Base-by-base conservation (phyloP, 1,284 basidiomycete species). In the Coriolopsis trogii region DNA sequence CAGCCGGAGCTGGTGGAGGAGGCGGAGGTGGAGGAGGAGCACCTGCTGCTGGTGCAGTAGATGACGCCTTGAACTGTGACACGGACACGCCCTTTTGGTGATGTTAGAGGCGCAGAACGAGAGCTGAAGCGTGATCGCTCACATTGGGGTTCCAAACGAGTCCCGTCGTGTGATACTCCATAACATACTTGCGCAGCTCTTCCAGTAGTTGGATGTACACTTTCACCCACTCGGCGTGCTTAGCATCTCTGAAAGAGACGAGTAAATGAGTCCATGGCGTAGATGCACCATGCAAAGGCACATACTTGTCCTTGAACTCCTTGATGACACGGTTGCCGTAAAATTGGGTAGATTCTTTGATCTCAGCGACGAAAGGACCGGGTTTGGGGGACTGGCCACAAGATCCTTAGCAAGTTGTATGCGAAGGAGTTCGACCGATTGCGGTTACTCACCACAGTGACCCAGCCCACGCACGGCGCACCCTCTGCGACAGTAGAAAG, bases 291-390 rank as follows among this genome's bases (percentile, higher is more conserved):
- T 8, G n/a, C 4, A 3, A 18, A 21, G 2, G 26, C 2, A 65
- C 89, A 56, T 55, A 93, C 93, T 90, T 91, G 12, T 95, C 91
- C 71, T 94, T 98, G 79, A 81, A 91, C 60, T 96, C 93, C 72
- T 96, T 95, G 71, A 96, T 87, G 41, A 98, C 83, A 49, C 89
- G 85, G 68, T 98, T 94, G 12, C 87, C 87, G 70, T 95, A 99
- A 74, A 95, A 99, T 65, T 88, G 82, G 6, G 90, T 84, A 7
- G 92, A 84, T 46, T 98, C 94, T 72, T 91, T 96, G 72, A 91
- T 84, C 46, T 96, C 93, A 12, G 72, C 75, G n/a, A 98, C 78
- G 62, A 83, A 91, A 12, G 91, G 85, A 4, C 81, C 93, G 0
- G 97, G 96, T 65, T 92, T 93, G 15, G 84, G 80, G 56, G 85